A percentile compares a stretch with the other conserved stretches of the same genome.
Conservation (phyloP, 2,329 filamentous ascomycete species). For the Ampelomyces quisqualis region DNA sequence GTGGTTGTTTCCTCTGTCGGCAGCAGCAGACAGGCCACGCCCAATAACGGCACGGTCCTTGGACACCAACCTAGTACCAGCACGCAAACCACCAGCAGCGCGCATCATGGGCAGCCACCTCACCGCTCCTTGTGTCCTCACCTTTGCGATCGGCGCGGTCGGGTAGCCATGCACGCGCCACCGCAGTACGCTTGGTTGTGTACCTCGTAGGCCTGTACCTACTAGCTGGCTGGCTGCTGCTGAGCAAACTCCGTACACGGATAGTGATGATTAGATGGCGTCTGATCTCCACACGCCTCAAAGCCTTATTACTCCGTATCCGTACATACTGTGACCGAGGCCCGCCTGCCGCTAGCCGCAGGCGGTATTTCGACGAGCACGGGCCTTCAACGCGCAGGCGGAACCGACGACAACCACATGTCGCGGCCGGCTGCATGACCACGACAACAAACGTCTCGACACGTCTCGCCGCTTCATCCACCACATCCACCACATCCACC, state of each 20-base stretch:
- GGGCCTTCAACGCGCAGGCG: not conserved
- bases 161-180: slow-evolving; percentile 3
- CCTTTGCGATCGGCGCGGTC: not conserved
- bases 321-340: not conserved
- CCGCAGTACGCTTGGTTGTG: too few species aligned
- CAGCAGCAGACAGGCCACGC: not conserved
- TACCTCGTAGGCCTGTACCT: too few species aligned
- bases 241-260: not conserved
- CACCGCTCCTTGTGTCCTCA: slow-evolving; percentile 1
- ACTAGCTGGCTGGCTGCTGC: not conserved
- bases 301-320: too few species aligned
- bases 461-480: too few species aligned
- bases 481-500: too few species aligned
- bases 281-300: slow-evolving; percentile 1
- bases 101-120: slow-evolving; percentile 1
- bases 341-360: slow-evolving; percentile 2
- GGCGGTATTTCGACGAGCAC: slow-evolving; percentile 1
- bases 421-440: not conserved
- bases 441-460: not conserved
- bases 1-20: not conserved
- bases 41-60: slow-evolving; percentile 1
- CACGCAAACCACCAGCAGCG: not conserved
- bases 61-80: not conserved
- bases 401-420: slow-evolving; percentile 3
- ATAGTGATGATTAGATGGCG: not conserved